Percentiles rank a stretch among this genome's conserved stretches.
Conservation (phyloP, 2,329 filamentous ascomycete genomes). For the Ophiostoma populinum region DNA sequence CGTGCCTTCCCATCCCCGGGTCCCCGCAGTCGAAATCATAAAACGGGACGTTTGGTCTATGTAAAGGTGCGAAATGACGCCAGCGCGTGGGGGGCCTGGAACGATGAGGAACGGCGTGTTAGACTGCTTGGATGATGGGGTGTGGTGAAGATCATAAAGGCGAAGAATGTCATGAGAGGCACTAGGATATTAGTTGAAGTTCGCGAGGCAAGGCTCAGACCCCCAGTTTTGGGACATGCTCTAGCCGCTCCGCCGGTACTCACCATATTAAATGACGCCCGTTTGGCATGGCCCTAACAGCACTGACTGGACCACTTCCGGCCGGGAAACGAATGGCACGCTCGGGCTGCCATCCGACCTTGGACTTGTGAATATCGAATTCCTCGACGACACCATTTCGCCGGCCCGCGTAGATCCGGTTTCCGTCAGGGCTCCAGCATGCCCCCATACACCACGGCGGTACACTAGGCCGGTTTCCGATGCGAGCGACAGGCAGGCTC, state of each 20-base stretch:
- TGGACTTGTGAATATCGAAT: conserved; percentile 66
- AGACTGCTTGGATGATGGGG: conserved; percentile 49
- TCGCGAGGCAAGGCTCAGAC: no score
- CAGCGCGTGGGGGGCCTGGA: conserved; percentile 66
- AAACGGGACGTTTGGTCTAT: conserved; percentile 77
- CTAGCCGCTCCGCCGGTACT: no score
- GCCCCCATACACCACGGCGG: conserved; percentile 97
- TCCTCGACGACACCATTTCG: conserved; percentile 90
- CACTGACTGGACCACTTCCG: conserved; percentile 78
- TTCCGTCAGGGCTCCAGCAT: conserved; percentile 91
- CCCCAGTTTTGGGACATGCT: no score
- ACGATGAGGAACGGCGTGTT: conserved; percentile 92
- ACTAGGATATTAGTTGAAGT: conserved; percentile 31
- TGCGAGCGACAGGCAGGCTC: conserved; percentile 59
- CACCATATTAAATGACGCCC: conserved; percentile 72
- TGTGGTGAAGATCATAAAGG: conserved; percentile 69
- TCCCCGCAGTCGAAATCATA: conserved; percentile 84
- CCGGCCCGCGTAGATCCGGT: conserved; percentile 82
- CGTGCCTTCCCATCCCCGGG: conserved; percentile 84
- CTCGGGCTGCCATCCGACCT: conserved; percentile 50
- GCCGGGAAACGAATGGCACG: conserved; percentile 74
- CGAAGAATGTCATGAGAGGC: conserved; percentile 87
- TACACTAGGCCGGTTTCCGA: conserved; percentile 54
- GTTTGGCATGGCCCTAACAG: conserved; percentile 80
- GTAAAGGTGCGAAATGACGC: conserved; percentile 73